These are phyloP conservation scores for Plenodomus lindquistii DNA, from an alignment of 2,329 filamentous ascomycete species.

Conservation along the genomic window DNA sequence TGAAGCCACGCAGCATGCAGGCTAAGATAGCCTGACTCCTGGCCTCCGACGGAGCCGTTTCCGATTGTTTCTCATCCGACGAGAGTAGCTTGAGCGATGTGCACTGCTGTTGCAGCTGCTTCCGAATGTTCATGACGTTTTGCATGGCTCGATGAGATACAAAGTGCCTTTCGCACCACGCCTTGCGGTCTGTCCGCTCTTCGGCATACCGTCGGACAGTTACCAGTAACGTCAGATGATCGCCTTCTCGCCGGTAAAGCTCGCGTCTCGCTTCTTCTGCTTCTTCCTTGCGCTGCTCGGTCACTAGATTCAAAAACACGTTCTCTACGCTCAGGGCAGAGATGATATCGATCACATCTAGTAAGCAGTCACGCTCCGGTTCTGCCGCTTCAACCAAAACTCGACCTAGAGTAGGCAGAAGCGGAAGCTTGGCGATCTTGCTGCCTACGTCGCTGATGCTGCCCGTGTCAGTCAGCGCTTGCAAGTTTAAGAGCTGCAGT, in stretches of 20 bases:
- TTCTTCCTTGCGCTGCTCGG: slow-evolving; percentile 63
- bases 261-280: slow-evolving; percentile 60
- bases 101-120: slow-evolving; percentile 63
- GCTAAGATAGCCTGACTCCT: slow-evolving; percentile 57
- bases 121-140: slow-evolving; percentile 66
- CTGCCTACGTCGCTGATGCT: slow-evolving; percentile 73
- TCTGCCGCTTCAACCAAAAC: slow-evolving; percentile 80
- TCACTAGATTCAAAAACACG: slow-evolving; percentile 63
- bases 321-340: slow-evolving; percentile 67
- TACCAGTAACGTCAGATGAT: slow-evolving; percentile 65
- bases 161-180: slow-evolving; percentile 62
- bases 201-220: slow-evolving; percentile 63
- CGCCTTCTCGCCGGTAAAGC: slow-evolving; percentile 63
- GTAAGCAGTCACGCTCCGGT: slow-evolving; percentile 71
- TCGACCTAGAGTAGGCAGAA: slow-evolving; percentile 78
- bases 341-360: slow-evolving; percentile 84
- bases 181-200: slow-evolving; percentile 61
- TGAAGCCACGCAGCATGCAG: slow-evolving; percentile 62
- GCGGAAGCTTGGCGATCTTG: slow-evolving; percentile 80
- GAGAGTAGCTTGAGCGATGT: slow-evolving; percentile 50
- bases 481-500: slow-evolving; percentile 76
- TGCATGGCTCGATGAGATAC: slow-evolving; percentile 68
- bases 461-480: slow-evolving; percentile 73
- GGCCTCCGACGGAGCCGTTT: slow-evolving; percentile 43
- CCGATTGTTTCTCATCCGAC: slow-evolving; percentile 13